Base-by-base conservation (phyloP, 345 rosid genomes). In the Salix brachista region DNA sequence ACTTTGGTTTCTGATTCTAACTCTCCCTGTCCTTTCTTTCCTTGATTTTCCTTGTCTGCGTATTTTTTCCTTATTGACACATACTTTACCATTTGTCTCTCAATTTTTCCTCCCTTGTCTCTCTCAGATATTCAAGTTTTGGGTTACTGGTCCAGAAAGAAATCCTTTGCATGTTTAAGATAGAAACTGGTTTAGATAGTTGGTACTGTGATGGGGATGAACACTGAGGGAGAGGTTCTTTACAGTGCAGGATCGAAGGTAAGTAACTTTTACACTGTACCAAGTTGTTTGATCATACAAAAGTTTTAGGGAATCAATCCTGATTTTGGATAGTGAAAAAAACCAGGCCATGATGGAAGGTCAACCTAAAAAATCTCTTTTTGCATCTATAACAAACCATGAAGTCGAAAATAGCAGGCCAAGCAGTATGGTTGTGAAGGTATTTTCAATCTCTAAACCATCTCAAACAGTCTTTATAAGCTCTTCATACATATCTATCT, bases 381-480 rank as follows among this genome's bases (percentile, higher is more conserved):
- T 85, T 65, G 82, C 85, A 60, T 81, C 92, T 26, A 79, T 81
- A 32, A 85, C 85, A 7, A 89, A 87, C 80, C 83, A 85, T 50
- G 76, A 79, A 26, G 39, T 26, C 61, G 86, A 87, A 79, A 81
- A 75, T 77, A 86, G 86, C 78, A 85, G 89, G 76, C 73, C 93
- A 67, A 89, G 89, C 85, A 88, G 91, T 80, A 87, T 89, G 91
- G 87, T 89, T 83, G 70, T 87, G 19, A 87, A 89, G 96, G 96
- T 91, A 87, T 50, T 5, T 14, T 28, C 36, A 34, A 36, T 54
- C 28, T 36, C 68, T 61, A 32, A 44, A 28, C 71, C 41, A 7
- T 48, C 19, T 21, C 17, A n/a, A 37, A 21, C 5, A 14, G 66
- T 25, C 28, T 75, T 46, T 21, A 11, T n/a, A 54, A 50, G 67